Conservation (phyloP, 2,329 filamentous ascomycete species). For the Drechslerella dactyloides region DNA sequence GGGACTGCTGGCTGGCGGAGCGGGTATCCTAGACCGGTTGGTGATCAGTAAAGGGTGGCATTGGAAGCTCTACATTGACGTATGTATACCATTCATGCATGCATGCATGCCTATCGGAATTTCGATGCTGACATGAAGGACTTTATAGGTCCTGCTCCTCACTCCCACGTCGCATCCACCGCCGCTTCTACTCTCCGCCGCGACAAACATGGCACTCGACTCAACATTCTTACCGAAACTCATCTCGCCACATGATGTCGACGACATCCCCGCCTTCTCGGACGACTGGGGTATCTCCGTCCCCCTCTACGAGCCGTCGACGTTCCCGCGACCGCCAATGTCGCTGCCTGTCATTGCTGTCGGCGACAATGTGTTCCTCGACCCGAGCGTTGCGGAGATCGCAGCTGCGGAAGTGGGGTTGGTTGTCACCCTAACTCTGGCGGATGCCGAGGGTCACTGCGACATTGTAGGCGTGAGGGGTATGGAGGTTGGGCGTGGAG, state of each 20-base stretch:
- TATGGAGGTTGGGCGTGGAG: conserved; percentile 48
- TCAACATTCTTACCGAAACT: conserved; percentile 82
- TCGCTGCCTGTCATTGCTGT: conserved; percentile 89
- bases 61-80: conserved; percentile 95
- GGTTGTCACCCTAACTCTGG: conserved; percentile 74
- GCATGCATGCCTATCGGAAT: too few relatives aligned
- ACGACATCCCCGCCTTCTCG: conserved; percentile 80
- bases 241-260: conserved; percentile 89
- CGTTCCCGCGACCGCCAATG: conserved; percentile 72
- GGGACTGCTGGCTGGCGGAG: conserved; percentile 34
- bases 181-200: conserved; percentile 89
- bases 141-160: conserved; percentile 78
- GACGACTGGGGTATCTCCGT: conserved; percentile 92
- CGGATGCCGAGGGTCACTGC: conserved; percentile 29
- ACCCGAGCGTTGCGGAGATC: conserved; percentile 88
- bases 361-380: conserved; percentile 88
- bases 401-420: conserved; percentile 89
- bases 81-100: conserved; percentile 63
- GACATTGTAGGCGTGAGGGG: conserved; percentile 44
- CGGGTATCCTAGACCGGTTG: conserved; percentile 67
- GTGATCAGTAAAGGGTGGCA: conserved; percentile 91
- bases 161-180: conserved; percentile 87
- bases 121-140: not conserved
- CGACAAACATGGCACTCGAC: conserved; percentile 89
- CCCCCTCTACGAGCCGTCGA: conserved; percentile 68